A percentile compares a stretch with the other conserved stretches of the same genome.
These are phyloP conservation scores for Scleroderma bovista DNA, from an alignment of 768 basidiomycete species.

Conservation along the genomic window DNA sequence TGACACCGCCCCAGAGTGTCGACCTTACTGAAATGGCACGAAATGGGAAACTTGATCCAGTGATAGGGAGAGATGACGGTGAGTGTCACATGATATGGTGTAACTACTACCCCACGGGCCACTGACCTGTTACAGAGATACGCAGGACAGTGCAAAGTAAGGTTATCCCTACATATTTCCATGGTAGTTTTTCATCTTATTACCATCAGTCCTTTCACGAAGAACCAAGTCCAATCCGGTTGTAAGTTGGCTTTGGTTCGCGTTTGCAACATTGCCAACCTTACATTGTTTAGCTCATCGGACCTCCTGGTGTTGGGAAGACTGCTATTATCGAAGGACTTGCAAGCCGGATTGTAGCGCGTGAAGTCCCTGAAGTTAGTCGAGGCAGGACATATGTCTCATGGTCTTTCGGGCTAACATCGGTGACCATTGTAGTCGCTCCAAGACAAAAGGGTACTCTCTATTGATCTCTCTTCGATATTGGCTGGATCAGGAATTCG, in stretches of 20 bases:
- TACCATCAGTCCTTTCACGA: conserved; percentile 62
- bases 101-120: not conserved
- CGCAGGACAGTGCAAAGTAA: conserved; percentile 85
- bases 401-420: not conserved
- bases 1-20: conserved; percentile 47
- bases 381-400: too few species aligned
- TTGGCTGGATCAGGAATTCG: conserved; percentile 89
- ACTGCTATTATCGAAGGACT: conserved; percentile 90
- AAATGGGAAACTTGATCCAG: conserved; percentile 84
- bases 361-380: conserved; percentile 84
- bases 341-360: conserved; percentile 79
- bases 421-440: conserved; percentile 50
- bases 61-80: conserved; percentile 87
- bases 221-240: conserved; percentile 93
- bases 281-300: conserved; percentile 50
- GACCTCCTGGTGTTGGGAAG: conserved; percentile 88
- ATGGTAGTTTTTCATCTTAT: not conserved
- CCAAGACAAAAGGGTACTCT: conserved; percentile 81
- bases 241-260: conserved; percentile 32
- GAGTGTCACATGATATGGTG: not conserved
- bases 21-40: conserved; percentile 82
- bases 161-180: conserved; percentile 14
- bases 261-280: not conserved
- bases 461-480: conserved; percentile 77
- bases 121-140: conserved; percentile 50